These are phyloP conservation scores for Verticillium tricorpus DNA, from an alignment of 2,329 filamentous ascomycete species.

Conservation along the genomic window DNA sequence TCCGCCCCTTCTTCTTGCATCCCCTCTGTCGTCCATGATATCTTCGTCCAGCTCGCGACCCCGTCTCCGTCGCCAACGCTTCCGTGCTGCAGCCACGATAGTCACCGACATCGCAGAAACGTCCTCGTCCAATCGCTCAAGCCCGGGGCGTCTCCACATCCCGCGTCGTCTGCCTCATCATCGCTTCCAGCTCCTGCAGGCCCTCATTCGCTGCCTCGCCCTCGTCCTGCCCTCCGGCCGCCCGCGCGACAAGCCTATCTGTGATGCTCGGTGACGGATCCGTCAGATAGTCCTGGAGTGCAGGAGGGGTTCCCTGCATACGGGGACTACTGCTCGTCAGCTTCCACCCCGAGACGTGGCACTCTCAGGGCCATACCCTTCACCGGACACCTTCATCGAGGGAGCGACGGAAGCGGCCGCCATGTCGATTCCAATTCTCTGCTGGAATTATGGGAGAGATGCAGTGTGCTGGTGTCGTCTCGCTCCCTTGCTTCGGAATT, in stretches of 20 bases:
- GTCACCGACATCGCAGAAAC: neutral
- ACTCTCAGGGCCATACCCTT: constrained; percentile 9
- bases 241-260: constrained; percentile 3
- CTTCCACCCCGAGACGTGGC: constrained; percentile 9
- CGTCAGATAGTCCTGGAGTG: constrained; percentile 2
- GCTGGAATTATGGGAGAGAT: neutral
- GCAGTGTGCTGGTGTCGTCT: neutral
- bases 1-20: too few relatives aligned
- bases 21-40: neutral
- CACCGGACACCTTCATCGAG: constrained; percentile 8
- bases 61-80: too few relatives aligned
- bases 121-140: neutral
- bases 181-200: constrained; percentile 6
- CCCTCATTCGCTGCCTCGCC: constrained; percentile 3
- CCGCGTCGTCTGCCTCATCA: constrained; percentile 7
- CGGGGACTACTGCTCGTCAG: constrained; percentile 4
- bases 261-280: constrained; percentile 1
- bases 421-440: neutral
- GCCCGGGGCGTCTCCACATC: constrained; percentile 1
- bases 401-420: neutral
- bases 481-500: neutral
- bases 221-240: constrained; percentile 1
- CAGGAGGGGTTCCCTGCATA: constrained; percentile 1
- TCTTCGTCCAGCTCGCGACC: neutral
- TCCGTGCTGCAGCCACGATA: neutral